Conservation (phyloP, 306 rosid species). For the Pterocarpus santalinus region DNA sequence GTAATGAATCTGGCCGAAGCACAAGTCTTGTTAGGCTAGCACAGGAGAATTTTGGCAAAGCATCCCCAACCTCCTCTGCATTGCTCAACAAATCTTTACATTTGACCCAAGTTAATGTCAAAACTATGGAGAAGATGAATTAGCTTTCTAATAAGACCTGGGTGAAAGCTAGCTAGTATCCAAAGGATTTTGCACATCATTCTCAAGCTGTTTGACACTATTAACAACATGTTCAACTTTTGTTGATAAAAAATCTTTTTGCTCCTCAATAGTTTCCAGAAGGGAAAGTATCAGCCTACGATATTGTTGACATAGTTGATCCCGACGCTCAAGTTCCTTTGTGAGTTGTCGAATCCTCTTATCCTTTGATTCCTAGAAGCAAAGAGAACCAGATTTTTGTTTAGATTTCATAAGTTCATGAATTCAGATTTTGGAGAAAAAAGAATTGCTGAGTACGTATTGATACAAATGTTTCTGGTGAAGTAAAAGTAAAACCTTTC, state of each 20-base stretch:
- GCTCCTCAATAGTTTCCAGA: slow-evolving; percentile 48
- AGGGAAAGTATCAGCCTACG: slow-evolving; percentile 43
- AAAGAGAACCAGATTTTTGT: slow-evolving; percentile 7
- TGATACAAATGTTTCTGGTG: not conserved
- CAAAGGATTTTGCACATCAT: slow-evolving; percentile 39
- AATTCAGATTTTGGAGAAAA: slow-evolving; percentile 9
- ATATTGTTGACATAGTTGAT: slow-evolving; percentile 47
- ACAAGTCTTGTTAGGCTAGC: slow-evolving; percentile 8
- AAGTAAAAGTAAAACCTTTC: not conserved
- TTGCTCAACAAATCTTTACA: slow-evolving; percentile 1
- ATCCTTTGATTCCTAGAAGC: slow-evolving; percentile 52
- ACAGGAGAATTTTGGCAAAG: not conserved
- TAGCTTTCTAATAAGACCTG: slow-evolving; percentile 9
- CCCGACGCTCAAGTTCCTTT: slow-evolving; percentile 49
- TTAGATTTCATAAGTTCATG: slow-evolving; percentile 21
- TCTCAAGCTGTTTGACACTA: slow-evolving; percentile 45
- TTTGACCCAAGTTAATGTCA: slow-evolving; percentile 3
- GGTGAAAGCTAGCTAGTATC: slow-evolving; percentile 21
- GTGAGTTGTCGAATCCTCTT: slow-evolving; percentile 51
- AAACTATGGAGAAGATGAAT: slow-evolving; percentile 28
- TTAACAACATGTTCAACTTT: slow-evolving; percentile 41
- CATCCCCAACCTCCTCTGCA: not conserved
- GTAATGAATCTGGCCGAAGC: slow-evolving; percentile 7
- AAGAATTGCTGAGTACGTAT: not conserved
- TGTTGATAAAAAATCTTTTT: slow-evolving; percentile 42